These are phyloP conservation scores for Neobulgaria alba DNA, from an alignment of 2,329 filamentous ascomycete species.

Conservation along the genomic window DNA sequence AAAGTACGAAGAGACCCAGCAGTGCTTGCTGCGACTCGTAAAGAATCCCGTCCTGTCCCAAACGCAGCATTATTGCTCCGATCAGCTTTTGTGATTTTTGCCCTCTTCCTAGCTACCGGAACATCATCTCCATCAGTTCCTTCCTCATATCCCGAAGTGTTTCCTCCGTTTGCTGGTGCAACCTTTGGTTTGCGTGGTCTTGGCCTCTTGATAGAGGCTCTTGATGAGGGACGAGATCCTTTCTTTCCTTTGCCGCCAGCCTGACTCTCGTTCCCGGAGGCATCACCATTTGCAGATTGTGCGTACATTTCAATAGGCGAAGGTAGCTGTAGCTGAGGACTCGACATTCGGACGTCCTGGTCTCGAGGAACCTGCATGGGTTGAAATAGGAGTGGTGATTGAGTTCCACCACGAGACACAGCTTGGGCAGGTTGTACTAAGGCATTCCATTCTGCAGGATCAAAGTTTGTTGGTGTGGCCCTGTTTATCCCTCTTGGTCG, in stretches of 20 bases:
- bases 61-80: slow-evolving; percentile 66
- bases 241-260: slow-evolving; percentile 13
- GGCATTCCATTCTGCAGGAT: slow-evolving; percentile 68
- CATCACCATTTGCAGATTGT: slow-evolving; percentile 11
- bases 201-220: slow-evolving; percentile 23
- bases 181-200: slow-evolving; percentile 19
- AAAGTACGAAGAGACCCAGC: slow-evolving; percentile 81
- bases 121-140: slow-evolving; percentile 36
- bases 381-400: neutral
- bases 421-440: slow-evolving; percentile 61
- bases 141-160: slow-evolving; percentile 67
- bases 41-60: slow-evolving; percentile 64
- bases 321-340: slow-evolving; percentile 23
- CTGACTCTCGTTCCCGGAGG: slow-evolving; percentile 10
- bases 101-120: slow-evolving; percentile 58
- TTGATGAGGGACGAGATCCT: slow-evolving; percentile 22
- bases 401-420: no score
- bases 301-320: slow-evolving; percentile 13
- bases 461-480: slow-evolving; percentile 50
- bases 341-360: slow-evolving; percentile 33
- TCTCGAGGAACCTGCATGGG: slow-evolving; percentile 22
- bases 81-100: slow-evolving; percentile 65
- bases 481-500: slow-evolving; percentile 47
- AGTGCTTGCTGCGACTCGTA: slow-evolving; percentile 85
- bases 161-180: slow-evolving; percentile 34